Conservation (phyloP, 495 filamentous ascomycete species). For the Neurospora sp. region DNA sequence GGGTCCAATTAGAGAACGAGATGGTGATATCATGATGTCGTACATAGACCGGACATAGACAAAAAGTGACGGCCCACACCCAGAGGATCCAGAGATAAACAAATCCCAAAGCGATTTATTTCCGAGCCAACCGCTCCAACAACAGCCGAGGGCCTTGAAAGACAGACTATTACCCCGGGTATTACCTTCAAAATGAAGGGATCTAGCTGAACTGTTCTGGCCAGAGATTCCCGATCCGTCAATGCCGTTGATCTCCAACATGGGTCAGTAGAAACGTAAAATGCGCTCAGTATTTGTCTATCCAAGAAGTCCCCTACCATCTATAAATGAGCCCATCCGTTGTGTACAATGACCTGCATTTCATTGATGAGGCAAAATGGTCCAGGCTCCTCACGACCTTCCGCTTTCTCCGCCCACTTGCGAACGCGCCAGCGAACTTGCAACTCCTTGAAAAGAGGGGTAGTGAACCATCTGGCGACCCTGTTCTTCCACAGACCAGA, state of each 20-base stretch:
- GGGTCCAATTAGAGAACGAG: not conserved
- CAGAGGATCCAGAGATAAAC: not conserved
- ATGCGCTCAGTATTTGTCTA: not conserved
- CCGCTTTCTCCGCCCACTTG: constrained; percentile 31
- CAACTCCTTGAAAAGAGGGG: constrained; percentile 23
- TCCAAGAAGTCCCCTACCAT: not conserved
- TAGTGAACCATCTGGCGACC: constrained; percentile 15
- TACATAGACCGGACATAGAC: not conserved
- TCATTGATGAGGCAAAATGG: constrained; percentile 66
- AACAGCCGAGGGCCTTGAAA: not conserved
- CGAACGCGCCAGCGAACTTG: constrained; percentile 27
- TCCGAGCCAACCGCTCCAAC: not conserved
- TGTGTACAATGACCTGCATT: constrained; percentile 69
- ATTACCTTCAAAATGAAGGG: not conserved
- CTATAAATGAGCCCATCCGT: constrained; percentile 70
- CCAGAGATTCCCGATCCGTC: not conserved
- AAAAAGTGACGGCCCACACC: not conserved
- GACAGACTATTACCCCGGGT: not conserved
- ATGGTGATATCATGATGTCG: not conserved
- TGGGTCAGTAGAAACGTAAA: not conserved
- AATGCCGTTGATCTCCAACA: not conserved
- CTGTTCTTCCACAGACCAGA: constrained; percentile 41
- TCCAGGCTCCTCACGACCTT: constrained; percentile 41
- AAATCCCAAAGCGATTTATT: not conserved
- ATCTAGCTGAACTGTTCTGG: not conserved